phyloP scores from a whole-genome alignment of 2,329 filamentous ascomycete genomes.

The Rhynchosporium secalis region DNA sequence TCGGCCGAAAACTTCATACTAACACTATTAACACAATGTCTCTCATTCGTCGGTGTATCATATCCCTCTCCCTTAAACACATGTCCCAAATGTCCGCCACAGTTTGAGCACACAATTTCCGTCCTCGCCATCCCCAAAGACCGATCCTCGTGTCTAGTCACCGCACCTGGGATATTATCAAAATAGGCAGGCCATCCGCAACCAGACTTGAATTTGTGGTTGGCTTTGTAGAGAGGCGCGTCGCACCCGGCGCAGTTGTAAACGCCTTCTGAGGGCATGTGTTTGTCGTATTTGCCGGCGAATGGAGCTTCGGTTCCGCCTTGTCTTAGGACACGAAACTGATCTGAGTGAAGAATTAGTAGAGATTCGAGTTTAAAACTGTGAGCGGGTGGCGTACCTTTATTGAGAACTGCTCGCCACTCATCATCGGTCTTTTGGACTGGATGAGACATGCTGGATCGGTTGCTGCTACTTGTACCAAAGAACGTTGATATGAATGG shows the following conservation, averaged over 20 bases:
- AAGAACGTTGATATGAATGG: slow-evolving; percentile 80
- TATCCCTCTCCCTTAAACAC: slow-evolving; percentile 91
- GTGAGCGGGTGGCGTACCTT: slow-evolving; percentile 47
- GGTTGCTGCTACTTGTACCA: slow-evolving; percentile 52
- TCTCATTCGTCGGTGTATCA: slow-evolving; percentile 84
- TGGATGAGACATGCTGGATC: slow-evolving; percentile 69
- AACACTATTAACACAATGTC: slow-evolving; percentile 94
- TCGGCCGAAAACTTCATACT: slow-evolving; percentile 78
- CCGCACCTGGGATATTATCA: slow-evolving; percentile 88
- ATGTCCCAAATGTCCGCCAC: slow-evolving; percentile 87
- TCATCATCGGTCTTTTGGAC: slow-evolving; percentile 78
- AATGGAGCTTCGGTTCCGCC: slow-evolving; percentile 86
- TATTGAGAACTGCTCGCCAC: slow-evolving; percentile 83
- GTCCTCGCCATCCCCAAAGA: slow-evolving; percentile 80
- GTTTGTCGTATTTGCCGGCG: slow-evolving; percentile 84
- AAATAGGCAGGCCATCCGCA: slow-evolving; percentile 99
- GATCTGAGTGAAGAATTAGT: slow-evolving; percentile 60
- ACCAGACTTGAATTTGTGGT: slow-evolving; percentile 92
- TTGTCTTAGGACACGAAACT: slow-evolving; percentile 89
- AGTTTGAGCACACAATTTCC: slow-evolving; percentile 94
- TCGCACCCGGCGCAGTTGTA: slow-evolving; percentile 88
- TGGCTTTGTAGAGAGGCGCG: slow-evolving; percentile 86
- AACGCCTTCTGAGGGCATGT: slow-evolving; percentile 71
- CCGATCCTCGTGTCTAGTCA: slow-evolving; percentile 76
- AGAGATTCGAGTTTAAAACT: slow-evolving; percentile 11